These are phyloP conservation scores for Podospora bellae-mahoneyi DNA, from an alignment of 495 filamentous ascomycete genomes.

Conservation along the genomic window DNA sequence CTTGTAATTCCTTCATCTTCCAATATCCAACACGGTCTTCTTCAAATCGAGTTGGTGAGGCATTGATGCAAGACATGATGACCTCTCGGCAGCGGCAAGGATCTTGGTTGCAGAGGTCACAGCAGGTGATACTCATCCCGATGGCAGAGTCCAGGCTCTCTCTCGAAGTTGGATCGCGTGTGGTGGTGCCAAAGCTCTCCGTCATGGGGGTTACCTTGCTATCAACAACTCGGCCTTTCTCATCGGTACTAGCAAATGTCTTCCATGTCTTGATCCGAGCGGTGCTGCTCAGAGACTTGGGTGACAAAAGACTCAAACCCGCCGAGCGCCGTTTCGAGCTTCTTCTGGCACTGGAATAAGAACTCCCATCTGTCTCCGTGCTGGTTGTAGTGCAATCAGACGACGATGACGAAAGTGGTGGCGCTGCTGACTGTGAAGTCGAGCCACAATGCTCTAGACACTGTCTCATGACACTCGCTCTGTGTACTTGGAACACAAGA, in stretches of 20 bases:
- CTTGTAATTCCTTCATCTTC: not conserved
- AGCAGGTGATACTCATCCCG: not conserved
- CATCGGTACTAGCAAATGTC: not conserved
- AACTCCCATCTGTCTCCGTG: not conserved
- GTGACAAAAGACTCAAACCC: not conserved
- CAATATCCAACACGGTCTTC: not conserved
- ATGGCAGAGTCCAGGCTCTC: not conserved
- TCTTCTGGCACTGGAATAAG: not conserved
- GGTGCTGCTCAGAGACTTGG: not conserved
- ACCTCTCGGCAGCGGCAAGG: not conserved
- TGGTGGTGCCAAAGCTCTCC: not conserved
- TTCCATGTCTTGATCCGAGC: not conserved
- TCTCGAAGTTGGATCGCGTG: not conserved
- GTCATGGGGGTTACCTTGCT: not conserved
- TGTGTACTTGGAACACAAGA: slow-evolving; percentile 31
- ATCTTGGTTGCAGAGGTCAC: not conserved
- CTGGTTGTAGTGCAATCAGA: not conserved
- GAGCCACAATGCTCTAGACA: slow-evolving; percentile 3
- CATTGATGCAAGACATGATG: not conserved
- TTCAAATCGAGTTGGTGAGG: not conserved
- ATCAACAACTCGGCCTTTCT: not conserved
- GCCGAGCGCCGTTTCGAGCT: not conserved
- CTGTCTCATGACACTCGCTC: slow-evolving; percentile 26
- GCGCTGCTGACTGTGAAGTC: not conserved
- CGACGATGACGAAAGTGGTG: not conserved